These are phyloP conservation scores for Aspergillus cavernicola DNA, from an alignment of 495 filamentous ascomycete species.

Conservation along the genomic window DNA sequence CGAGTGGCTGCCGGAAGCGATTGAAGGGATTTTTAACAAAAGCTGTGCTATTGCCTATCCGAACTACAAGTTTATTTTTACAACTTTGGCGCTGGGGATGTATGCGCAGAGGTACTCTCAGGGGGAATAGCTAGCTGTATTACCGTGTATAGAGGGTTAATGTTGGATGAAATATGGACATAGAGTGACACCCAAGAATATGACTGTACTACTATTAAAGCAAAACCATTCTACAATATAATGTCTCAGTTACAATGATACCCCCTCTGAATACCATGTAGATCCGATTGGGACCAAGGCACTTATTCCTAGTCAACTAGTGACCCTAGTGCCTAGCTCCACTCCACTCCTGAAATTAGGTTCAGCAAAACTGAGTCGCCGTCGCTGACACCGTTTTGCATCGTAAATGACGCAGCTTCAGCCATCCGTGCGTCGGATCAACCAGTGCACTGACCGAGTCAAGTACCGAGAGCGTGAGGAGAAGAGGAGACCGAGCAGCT, in stretches of 20 bases:
- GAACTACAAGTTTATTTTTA: slow-evolving; percentile 14
- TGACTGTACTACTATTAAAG: too few species aligned
- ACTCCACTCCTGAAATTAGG: not conserved
- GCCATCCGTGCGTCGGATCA: too few species aligned
- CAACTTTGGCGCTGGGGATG: slow-evolving; percentile 9
- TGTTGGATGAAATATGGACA: not conserved
- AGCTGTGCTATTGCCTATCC: slow-evolving; percentile 11
- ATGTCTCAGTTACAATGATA: not conserved
- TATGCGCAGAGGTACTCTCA: slow-evolving; percentile 6
- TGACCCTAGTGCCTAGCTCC: not conserved
- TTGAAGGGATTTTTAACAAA: slow-evolving; percentile 5
- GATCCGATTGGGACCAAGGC: not conserved
- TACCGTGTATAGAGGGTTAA: too few species aligned
- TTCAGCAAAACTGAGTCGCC: not conserved
- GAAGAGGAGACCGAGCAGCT: too few species aligned
- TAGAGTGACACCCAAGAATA: too few species aligned
- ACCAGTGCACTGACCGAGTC: too few species aligned
- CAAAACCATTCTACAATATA: not conserved
- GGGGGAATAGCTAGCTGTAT: not conserved
- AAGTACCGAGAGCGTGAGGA: too few species aligned
- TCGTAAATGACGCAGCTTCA: not conserved
- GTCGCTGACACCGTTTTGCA: not conserved
- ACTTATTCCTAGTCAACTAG: not conserved
- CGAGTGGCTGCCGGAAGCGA: slow-evolving; percentile 1
- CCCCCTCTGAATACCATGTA: not conserved